Base-by-base conservation (phyloP, 2,329 filamentous ascomycete species). In the Sclerotiophoma versabilis region DNA sequence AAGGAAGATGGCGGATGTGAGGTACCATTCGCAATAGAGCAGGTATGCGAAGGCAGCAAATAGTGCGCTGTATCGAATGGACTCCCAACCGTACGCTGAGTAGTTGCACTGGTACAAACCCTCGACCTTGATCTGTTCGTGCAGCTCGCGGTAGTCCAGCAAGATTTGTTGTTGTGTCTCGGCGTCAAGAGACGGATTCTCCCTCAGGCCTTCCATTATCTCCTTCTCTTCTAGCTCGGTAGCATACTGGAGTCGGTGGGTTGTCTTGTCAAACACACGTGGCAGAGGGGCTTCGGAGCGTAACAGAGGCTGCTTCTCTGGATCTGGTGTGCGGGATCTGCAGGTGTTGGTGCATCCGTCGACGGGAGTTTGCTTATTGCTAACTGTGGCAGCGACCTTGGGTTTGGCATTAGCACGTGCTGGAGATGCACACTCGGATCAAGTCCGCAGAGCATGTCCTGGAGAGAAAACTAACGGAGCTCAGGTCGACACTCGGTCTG, bases 21-120 rank as follows among this genome's bases (percentile, higher is more conserved):
- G 68, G 68, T 85, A 87, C 83, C 84, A 87, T 32, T 77, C 76
- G 26, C 71, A 66, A 51, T 73, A 72, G 2, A 88, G 73, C 2
- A 79, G 62, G 15, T 76, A 65, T 9, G 80, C 49, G 64, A 84
- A 87, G 0, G 69, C 50, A 0, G 57, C 63, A 53, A 88, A 87
- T 6, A 88, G 69, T 0, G 74, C 59, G 0, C 68, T 62, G 63
- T 87, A 87, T 10, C 86, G 82, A n/a, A 77, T 58, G 61, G 79
- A 72, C 66, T 88, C 86, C 69, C 83, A 83, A 55, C 70, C 81
- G 55, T 89, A 89, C 34, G 83, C 82, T 1, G 74, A 60, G 70
- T 86, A 87, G 1, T 75, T 79, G 60, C 86, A 88, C 9, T 82
- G 59, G 72, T 88, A 89, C 15, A 84, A 76, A 2, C 85, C 85